Percentiles rank a stretch among this genome's conserved stretches.
phyloP scores from a whole-genome alignment of 441 rosid genomes.

The Pelargonium citronellum region DNA sequence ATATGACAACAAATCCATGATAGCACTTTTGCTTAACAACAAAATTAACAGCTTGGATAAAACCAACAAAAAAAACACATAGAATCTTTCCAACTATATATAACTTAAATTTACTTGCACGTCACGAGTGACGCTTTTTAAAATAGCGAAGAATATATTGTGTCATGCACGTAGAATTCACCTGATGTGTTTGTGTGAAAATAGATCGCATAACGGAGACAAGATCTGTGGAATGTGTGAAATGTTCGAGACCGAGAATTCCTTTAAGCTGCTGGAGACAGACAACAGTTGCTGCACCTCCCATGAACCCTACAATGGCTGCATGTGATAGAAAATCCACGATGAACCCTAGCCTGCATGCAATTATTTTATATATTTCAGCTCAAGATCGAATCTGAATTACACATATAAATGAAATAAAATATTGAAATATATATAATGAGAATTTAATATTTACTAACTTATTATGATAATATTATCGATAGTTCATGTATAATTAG shows the following conservation, averaged over 20 bases:
- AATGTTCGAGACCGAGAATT: slow-evolving; percentile 54
- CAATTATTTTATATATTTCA: too few species aligned
- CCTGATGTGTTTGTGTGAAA: slow-evolving; percentile 48
- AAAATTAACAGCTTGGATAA: background rate
- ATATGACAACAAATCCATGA: background rate
- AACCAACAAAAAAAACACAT: background rate
- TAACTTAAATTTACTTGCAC: too few species aligned
- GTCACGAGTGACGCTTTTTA: background rate
- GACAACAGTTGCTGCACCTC: slow-evolving; percentile 71
- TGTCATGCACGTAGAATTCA: background rate
- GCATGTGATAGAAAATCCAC: slow-evolving; percentile 92
- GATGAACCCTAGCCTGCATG: slow-evolving; percentile 59
- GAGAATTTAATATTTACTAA: too few species aligned
- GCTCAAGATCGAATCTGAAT: background rate
- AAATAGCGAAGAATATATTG: background rate
- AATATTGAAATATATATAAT: too few species aligned
- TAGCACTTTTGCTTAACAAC: background rate
- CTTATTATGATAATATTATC: background rate
- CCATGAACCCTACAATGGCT: slow-evolving; percentile 88
- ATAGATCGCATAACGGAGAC: slow-evolving; percentile 54
- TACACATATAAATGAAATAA: background rate
- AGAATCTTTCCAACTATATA: background rate
- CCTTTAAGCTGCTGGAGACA: slow-evolving; percentile 77
- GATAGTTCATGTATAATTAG: too few species aligned
- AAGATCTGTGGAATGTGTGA: slow-evolving; percentile 65